Conservation (phyloP, 345 rosid genomes). For the Lepidium aucheri region DNA sequence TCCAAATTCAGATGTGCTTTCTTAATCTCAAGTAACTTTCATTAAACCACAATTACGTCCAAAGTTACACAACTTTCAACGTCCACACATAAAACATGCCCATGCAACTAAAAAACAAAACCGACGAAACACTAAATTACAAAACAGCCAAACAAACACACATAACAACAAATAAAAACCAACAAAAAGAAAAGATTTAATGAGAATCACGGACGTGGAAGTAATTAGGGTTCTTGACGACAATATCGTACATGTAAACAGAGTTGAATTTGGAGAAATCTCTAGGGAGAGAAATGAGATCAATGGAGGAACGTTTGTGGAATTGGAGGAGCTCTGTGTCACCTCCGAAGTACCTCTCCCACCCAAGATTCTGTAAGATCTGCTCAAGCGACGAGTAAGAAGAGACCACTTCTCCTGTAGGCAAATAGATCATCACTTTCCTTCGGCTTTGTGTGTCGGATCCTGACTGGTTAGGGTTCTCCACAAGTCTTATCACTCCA, state of each 20-base stretch:
- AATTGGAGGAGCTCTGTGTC: constrained; percentile 56
- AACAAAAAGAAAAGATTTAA: background rate
- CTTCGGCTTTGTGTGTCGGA: constrained; percentile 15
- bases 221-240: constrained; percentile 60
- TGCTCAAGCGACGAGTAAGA: constrained; percentile 59
- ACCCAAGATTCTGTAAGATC: constrained; percentile 51
- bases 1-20: background rate
- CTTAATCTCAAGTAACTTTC: background rate
- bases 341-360: constrained; percentile 67
- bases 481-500: constrained; percentile 56
- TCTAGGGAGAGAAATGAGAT: constrained; percentile 70
- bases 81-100: constrained; percentile 1
- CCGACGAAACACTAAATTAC: background rate
- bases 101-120: constrained; percentile 16
- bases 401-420: constrained; percentile 46
- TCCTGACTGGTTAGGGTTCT: constrained; percentile 42
- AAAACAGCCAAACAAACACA: constrained; percentile 3
- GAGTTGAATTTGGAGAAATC: constrained; percentile 70
- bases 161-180: background rate
- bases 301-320: constrained; percentile 67
- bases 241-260: constrained; percentile 75
- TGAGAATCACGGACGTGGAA: constrained; percentile 54
- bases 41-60: background rate
- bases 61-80: background rate
- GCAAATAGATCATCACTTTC: constrained; percentile 56